Evolutionary conservation across 2,329 filamentous ascomycete genomes (phyloP).

Genomic region (Sporothrix brunneoviolacea): DNA sequence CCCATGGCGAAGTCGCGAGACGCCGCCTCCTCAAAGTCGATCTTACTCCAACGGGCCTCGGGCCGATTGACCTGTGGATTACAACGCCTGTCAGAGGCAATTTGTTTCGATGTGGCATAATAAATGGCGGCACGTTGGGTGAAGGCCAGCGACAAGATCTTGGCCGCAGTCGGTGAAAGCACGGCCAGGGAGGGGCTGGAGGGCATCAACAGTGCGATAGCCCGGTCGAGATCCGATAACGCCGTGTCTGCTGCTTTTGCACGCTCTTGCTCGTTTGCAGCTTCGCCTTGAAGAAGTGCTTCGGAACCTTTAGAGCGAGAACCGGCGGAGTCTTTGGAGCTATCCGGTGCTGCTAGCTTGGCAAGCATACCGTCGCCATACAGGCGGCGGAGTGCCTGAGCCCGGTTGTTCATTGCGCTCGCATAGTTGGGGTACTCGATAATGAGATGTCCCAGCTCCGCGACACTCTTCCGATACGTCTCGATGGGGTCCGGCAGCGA

Average conservation of each 20-base stretch:
- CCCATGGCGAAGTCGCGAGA: conserved; percentile 58
- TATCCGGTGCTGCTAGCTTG: conserved; percentile 13
- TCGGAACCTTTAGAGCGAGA: neutral
- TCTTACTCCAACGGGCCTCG: conserved; percentile 43
- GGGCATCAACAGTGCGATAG: conserved; percentile 54
- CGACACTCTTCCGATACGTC: conserved; percentile 42
- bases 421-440: conserved; percentile 57
- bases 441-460: conserved; percentile 50
- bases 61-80: conserved; percentile 4
- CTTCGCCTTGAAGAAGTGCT: conserved; percentile 31
- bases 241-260: conserved; percentile 24
- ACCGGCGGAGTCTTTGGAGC: too few species aligned
- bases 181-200: conserved; percentile 44
- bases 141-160: conserved; percentile 61
- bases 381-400: conserved; percentile 56
- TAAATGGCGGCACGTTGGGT: conserved; percentile 65
- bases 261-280: conserved; percentile 24
- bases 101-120: conserved; percentile 48
- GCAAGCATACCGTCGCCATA: conserved; percentile 56
- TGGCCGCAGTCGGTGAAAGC: conserved; percentile 58
- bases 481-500: conserved; percentile 28
- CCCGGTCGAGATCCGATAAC: conserved; percentile 49
- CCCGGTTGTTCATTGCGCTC: conserved; percentile 67
- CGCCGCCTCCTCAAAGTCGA: conserved; percentile 56
- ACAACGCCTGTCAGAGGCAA: neutral